Evolutionary conservation across 495 filamentous ascomycete species (phyloP).

Genomic region (Podospora bellae-mahoneyi): DNA sequence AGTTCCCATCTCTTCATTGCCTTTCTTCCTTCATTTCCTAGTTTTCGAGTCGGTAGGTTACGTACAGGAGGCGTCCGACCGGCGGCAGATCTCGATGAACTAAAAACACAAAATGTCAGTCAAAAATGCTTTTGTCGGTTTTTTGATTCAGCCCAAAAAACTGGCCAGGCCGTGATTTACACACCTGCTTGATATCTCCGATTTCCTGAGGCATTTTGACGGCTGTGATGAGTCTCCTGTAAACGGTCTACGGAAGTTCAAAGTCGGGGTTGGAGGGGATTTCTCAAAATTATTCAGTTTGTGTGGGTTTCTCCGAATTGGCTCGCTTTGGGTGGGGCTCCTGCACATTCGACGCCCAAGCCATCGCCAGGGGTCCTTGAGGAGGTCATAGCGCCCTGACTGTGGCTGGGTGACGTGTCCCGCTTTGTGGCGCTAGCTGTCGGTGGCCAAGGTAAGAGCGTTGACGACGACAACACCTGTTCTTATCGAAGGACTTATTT

Average conservation of each 20-base stretch:
- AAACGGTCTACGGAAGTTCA: slow-evolving; percentile 25
- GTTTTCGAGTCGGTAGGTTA: slow-evolving; percentile 25
- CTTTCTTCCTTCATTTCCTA: not conserved
- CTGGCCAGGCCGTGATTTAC: slow-evolving; percentile 3
- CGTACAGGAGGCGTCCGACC: slow-evolving; percentile 96
- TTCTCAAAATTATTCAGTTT: slow-evolving; percentile 37
- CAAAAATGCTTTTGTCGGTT: not conserved
- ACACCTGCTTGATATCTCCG: slow-evolving; percentile 88
- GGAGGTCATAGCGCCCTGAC: slow-evolving; percentile 15
- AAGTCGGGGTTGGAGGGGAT: slow-evolving; percentile 25
- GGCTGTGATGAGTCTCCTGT: slow-evolving; percentile 34
- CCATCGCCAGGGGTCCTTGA: not conserved
- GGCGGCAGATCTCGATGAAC: slow-evolving; percentile 99
- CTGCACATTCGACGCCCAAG: not conserved
- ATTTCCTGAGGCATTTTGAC: slow-evolving; percentile 94
- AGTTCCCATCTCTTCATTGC: slow-evolving; percentile 29
- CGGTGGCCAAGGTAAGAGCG: not conserved
- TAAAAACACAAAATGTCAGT: slow-evolving; percentile 45
- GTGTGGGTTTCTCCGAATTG: slow-evolving; percentile 28
- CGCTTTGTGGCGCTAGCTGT: slow-evolving; percentile 21
- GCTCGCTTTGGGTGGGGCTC: slow-evolving; percentile 16
- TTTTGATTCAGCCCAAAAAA: not conserved
- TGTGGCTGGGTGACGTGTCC: slow-evolving; percentile 24
- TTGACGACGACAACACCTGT: slow-evolving; percentile 4
- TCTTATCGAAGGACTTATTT: slow-evolving; percentile 2